Evolutionary conservation across 257 asterid species (phyloP), one percentile per base, ranked within the genome.

Genomic region (Ajuga chamaepitys): DNA sequence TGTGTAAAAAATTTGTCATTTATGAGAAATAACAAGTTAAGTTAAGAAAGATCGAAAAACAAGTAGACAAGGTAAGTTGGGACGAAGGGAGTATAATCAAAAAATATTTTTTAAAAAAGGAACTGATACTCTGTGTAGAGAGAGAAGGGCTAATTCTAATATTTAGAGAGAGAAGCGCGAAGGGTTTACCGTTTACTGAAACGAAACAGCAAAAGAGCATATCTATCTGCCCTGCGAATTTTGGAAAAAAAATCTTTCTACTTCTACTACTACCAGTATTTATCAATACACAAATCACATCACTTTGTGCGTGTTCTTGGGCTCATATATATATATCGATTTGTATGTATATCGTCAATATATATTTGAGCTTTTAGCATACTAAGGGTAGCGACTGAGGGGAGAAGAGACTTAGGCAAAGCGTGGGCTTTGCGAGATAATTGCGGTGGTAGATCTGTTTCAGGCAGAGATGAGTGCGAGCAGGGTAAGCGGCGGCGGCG

Each of bases 401-500:
- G 50, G 51, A 42, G 70, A 66, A 20, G 9, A 55, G n/a, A n/a
- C n/a, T n/a, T n/a, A 60, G 68, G 72, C 72, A 51, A 62, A 68
- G 72, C 67, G 58, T 68, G 60, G 74, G 74, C 69, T 78, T 67
- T 69, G 68, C 67, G 66, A 40, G 50, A 16, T 52, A 38, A 22
- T 53, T 66, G 21, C 51, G 24, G 64, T 38, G 73, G n/a, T 78
- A 65, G 87, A 82, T 78, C 87, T 74, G 76, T 53, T 65, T 9
- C 44, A 13, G 74, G 70, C 20, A 59, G 68, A 66, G 79, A 83
- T 80, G 86, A 81, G 83, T 65, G 35, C 84, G 32, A 70, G 78
- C 71, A 78, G 78, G 75, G 81, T 78, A 68, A 76, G 73, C 78
- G 77, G 85, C 74, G 78, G 62, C 69, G 81, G 74, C 52, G 57